phyloP scores from a whole-genome alignment of 2,329 filamentous ascomycete species.

The Thermochaetoides dissita region DNA sequence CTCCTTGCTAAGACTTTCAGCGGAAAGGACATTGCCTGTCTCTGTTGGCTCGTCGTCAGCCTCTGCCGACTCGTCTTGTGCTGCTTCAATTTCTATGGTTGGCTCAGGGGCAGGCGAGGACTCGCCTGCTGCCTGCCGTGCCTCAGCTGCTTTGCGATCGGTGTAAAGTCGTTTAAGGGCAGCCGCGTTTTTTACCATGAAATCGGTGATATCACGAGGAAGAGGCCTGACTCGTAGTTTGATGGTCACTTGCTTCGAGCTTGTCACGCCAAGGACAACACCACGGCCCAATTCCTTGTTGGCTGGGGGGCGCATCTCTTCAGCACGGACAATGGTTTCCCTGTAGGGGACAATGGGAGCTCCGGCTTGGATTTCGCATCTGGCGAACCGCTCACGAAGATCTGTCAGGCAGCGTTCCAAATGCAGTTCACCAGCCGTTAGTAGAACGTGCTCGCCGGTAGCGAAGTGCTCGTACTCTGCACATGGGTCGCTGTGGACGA shows the following conservation, averaged over 20 bases:
- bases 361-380: constrained; percentile 86
- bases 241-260: constrained; percentile 74
- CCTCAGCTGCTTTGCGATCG: constrained; percentile 44
- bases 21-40: constrained; percentile 48
- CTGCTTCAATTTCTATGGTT: constrained; percentile 13
- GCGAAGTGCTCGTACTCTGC: constrained; percentile 88
- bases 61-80: constrained; percentile 29
- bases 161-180: constrained; percentile 70
- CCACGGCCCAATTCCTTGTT: constrained; percentile 80
- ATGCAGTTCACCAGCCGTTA: constrained; percentile 89
- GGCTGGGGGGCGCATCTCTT: constrained; percentile 82
- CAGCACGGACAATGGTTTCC: constrained; percentile 74
- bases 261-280: constrained; percentile 58
- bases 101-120: not conserved
- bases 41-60: constrained; percentile 40
- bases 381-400: constrained; percentile 79
- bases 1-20: constrained; percentile 63
- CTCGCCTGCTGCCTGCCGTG: constrained; percentile 9
- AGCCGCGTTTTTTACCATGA: constrained; percentile 64
- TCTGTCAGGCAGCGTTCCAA: constrained; percentile 89
- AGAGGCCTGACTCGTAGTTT: constrained; percentile 66
- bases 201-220: constrained; percentile 65
- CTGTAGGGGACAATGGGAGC: constrained; percentile 91
- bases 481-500: constrained; percentile 91
- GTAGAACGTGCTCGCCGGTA: constrained; percentile 85